Percentiles rank a stretch among this genome's conserved stretches.
Evolutionary conservation across 2,329 filamentous ascomycete species (phyloP).

Genomic region (Colletotrichum sp.): DNA sequence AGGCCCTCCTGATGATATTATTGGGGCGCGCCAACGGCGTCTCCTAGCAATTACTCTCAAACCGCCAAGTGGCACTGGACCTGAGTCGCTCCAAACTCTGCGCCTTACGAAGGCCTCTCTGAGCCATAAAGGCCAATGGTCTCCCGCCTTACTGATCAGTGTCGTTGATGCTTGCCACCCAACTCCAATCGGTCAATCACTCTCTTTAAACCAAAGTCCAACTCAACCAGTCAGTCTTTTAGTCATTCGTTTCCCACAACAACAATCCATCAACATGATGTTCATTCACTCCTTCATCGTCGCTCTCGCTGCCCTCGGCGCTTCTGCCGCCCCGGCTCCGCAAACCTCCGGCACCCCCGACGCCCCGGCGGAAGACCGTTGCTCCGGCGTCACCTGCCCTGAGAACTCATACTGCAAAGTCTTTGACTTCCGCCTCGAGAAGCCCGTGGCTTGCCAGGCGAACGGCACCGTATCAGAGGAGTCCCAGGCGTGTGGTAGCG

Average conservation of each 20-base stretch:
- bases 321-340: background rate
- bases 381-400: constrained; percentile 6
- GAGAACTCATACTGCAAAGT: constrained; percentile 9
- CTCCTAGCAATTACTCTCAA: background rate
- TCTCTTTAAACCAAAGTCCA: background rate
- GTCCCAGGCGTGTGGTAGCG: background rate
- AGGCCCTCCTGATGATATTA: background rate
- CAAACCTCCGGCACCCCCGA: background rate
- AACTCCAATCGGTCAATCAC: background rate
- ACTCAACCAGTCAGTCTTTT: background rate
- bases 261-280: background rate
- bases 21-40: background rate
- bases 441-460: constrained; percentile 4
- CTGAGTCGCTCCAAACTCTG: background rate
- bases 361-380: background rate
- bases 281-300: background rate
- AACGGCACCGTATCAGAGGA: constrained; percentile 1
- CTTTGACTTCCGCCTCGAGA: background rate
- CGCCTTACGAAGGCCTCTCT: background rate
- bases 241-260: background rate
- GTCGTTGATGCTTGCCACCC: background rate
- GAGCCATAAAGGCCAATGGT: background rate
- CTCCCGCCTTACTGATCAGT: background rate
- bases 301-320: background rate
- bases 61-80: background rate